phyloP scores from a whole-genome alignment of 192 early-diverging fungal species.

The Entomortierella parvispora region DNA sequence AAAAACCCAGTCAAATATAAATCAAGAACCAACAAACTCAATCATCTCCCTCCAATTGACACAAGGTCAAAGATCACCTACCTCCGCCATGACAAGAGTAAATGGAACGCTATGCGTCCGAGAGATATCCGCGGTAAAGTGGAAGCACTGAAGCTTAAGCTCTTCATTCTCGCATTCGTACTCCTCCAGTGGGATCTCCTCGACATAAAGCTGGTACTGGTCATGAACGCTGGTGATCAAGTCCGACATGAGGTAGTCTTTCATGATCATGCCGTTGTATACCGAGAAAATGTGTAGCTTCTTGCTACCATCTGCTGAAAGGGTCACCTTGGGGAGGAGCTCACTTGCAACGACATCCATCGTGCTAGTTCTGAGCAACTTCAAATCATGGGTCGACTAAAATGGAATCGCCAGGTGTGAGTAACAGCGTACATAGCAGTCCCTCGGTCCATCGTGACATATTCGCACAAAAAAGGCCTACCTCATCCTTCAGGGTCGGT shows the following conservation, averaged over 20 bases:
- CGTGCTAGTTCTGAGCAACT: slow-evolving; percentile 70
- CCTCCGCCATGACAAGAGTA: slow-evolving; percentile 69
- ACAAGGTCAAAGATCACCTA: slow-evolving; percentile 7
- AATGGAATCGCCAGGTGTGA: neutral
- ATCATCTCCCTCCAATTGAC: neutral
- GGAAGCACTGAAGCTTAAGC: slow-evolving; percentile 72
- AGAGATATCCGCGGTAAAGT: slow-evolving; percentile 76
- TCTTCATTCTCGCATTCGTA: slow-evolving; percentile 41
- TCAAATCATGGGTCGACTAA: slow-evolving; percentile 64
- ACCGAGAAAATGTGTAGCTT: slow-evolving; percentile 71
- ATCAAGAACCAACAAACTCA: neutral
- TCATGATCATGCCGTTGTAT: slow-evolving; percentile 55
- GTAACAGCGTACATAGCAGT: neutral
- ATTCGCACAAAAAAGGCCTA: slow-evolving; percentile 1
- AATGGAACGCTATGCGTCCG: slow-evolving; percentile 88
- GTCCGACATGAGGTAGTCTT: slow-evolving; percentile 56
- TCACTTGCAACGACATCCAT: slow-evolving; percentile 61
- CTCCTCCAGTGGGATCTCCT: slow-evolving; percentile 65
- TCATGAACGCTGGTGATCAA: slow-evolving; percentile 58
- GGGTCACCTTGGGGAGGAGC: slow-evolving; percentile 61
- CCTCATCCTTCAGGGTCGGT: slow-evolving; percentile 73
- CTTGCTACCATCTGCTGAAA: slow-evolving; percentile 50
- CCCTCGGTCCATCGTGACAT: no score
- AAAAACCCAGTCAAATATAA: neutral
- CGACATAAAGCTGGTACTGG: slow-evolving; percentile 64